A percentile compares a stretch with the other conserved stretches of the same genome.
These are phyloP conservation scores for Casuarina cunninghamiana DNA, from an alignment of 306 rosid genomes.

Conservation along the genomic window DNA sequence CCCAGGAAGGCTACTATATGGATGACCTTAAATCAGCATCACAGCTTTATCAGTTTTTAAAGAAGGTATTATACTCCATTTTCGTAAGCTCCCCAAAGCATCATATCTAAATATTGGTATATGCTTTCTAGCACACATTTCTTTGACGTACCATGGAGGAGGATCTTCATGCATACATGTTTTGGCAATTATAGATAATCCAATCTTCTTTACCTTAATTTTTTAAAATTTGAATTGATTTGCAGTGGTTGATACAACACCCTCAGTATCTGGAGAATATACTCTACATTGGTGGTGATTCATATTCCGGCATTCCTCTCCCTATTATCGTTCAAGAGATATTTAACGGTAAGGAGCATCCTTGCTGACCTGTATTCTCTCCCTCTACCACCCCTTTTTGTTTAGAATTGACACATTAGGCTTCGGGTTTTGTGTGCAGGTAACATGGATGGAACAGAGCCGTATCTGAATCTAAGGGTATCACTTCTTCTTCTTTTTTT, in stretches of 20 bases:
- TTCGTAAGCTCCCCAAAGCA: too few relatives aligned
- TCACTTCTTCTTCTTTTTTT: background rate
- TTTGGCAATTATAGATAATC: too few relatives aligned
- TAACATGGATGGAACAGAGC: conserved; percentile 10
- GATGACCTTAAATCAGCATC: conserved; percentile 23
- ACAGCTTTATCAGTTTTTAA: conserved; percentile 22
- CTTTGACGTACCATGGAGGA: too few relatives aligned
- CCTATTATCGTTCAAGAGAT: conserved; percentile 31
- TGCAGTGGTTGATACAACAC: conserved; percentile 31
- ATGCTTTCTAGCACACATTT: too few relatives aligned
- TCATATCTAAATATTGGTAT: too few relatives aligned
- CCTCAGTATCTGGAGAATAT: conserved; percentile 31
- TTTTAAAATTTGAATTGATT: background rate
- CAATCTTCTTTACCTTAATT: too few relatives aligned
- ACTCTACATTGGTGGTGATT: conserved; percentile 33
- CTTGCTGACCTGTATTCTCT: background rate
- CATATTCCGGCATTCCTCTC: conserved; percentile 32
- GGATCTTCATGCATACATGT: too few relatives aligned
- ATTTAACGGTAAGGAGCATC: conserved; percentile 11
- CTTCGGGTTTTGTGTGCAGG: conserved; percentile 10
- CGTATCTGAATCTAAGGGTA: conserved; percentile 28
- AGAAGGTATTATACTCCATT: conserved; percentile 11
- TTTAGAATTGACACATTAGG: background rate
- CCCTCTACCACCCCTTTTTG: background rate
- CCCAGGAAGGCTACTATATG: conserved; percentile 26